Conservation (phyloP, 2,329 filamentous ascomycete genomes). For the Trichophyton verrucosum region DNA sequence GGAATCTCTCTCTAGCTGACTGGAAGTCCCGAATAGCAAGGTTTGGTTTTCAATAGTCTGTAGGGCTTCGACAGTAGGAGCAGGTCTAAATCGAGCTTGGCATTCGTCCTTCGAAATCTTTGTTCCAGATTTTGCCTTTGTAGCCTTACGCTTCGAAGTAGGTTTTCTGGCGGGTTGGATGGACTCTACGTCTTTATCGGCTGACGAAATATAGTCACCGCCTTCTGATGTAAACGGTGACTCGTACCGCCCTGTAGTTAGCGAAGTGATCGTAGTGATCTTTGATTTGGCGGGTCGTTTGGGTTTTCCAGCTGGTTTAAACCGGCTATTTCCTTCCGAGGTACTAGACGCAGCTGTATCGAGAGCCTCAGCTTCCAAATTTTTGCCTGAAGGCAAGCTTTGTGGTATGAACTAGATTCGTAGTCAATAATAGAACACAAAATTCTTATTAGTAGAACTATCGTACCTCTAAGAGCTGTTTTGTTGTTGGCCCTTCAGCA, state of each 20-base stretch:
- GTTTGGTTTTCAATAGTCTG: constrained; percentile 56
- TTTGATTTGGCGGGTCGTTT: constrained; percentile 28
- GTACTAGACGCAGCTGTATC: neutral
- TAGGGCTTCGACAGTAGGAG: constrained; percentile 58
- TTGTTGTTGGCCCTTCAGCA: constrained; percentile 23
- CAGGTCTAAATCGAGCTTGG: constrained; percentile 45
- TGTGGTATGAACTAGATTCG: neutral
- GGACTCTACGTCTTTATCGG: constrained; percentile 12
- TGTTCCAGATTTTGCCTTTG: constrained; percentile 31
- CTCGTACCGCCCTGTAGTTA: constrained; percentile 60
- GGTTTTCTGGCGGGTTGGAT: constrained; percentile 10
- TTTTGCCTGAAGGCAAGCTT: neutral
- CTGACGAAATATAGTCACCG: constrained; percentile 17
- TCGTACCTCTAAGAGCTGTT: constrained; percentile 27
- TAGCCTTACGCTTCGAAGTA: constrained; percentile 19
- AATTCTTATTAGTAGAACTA: neutral
- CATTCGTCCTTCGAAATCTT: constrained; percentile 27
- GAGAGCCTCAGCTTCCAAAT: neutral
- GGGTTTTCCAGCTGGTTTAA: constrained; percentile 25
- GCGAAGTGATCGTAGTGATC: constrained; percentile 67
- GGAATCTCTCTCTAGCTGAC: constrained; percentile 63
- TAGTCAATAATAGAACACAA: neutral
- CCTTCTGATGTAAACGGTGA: constrained; percentile 20
- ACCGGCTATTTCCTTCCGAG: neutral
- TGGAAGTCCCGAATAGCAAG: constrained; percentile 75